phyloP scores from a whole-genome alignment of 2,329 filamentous ascomycete species.

The Albophoma yamanashiensis region DNA sequence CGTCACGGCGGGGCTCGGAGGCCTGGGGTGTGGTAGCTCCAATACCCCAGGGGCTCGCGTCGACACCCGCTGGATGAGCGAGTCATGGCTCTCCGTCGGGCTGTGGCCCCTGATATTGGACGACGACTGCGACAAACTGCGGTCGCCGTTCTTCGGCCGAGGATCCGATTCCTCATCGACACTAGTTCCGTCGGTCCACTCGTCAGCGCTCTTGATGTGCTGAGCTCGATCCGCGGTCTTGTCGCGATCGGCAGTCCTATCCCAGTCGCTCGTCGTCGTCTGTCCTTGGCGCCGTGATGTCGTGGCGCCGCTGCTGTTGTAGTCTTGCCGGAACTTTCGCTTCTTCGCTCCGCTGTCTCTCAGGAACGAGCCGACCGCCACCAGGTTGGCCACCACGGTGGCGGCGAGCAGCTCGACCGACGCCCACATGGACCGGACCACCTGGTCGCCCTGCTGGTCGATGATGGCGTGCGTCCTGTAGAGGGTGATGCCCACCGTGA shows the following conservation, averaged over 20 bases:
- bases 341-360: slow-evolving; percentile 87
- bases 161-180: background rate
- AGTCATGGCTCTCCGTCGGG: background rate
- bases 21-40: background rate
- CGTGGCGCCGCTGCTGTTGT: background rate
- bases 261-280: background rate
- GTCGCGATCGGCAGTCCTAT: background rate
- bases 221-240: background rate
- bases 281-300: background rate
- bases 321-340: slow-evolving; percentile 57
- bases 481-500: slow-evolving; percentile 67
- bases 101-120: background rate
- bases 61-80: background rate
- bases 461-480: slow-evolving; percentile 74
- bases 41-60: background rate
- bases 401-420: slow-evolving; percentile 90
- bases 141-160: background rate
- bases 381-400: slow-evolving; percentile 73
- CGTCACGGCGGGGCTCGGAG: background rate
- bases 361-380: slow-evolving; percentile 87
- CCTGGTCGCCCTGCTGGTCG: slow-evolving; percentile 58
- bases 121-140: background rate
- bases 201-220: background rate
- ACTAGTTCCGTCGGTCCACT: background rate
- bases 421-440: slow-evolving; percentile 78